phyloP scores from a whole-genome alignment of 2,329 filamentous ascomycete genomes.

The Ophiostoma triangulosporum region DNA sequence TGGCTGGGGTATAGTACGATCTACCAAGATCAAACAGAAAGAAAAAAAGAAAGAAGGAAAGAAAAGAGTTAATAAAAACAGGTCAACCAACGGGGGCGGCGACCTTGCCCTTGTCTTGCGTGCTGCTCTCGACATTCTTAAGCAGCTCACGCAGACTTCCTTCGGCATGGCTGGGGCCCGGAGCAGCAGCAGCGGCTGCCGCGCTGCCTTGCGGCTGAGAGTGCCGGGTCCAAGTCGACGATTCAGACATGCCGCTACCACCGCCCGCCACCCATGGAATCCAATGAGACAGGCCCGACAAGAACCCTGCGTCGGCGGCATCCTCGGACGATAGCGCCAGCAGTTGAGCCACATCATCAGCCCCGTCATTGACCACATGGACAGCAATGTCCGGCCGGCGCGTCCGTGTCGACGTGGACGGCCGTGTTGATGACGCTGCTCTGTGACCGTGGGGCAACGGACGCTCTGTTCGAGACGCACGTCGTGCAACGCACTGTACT shows the following conservation, averaged over 20 bases:
- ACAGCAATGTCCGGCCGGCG: background rate
- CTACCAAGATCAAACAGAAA: background rate
- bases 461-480: conserved; percentile 9
- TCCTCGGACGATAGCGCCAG: background rate
- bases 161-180: conserved; percentile 33
- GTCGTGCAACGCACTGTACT: background rate
- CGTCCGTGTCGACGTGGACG: background rate
- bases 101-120: conserved; percentile 17
- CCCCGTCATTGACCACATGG: background rate
- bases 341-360: background rate
- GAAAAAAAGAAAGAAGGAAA: background rate
- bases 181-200: background rate
- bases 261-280: conserved; percentile 27
- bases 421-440: background rate
- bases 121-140: conserved; percentile 22
- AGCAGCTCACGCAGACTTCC: conserved; percentile 42
- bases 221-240: background rate
- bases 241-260: background rate
- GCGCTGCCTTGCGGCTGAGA: background rate
- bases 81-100: conserved; percentile 1
- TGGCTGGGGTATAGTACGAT: background rate
- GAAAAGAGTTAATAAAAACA: background rate
- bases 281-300: conserved; percentile 23
- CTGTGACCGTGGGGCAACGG: conserved; percentile 24
- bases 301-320: background rate